Base-by-base conservation (phyloP, 1,284 basidiomycete species). In the Phylloporus sp. region DNA sequence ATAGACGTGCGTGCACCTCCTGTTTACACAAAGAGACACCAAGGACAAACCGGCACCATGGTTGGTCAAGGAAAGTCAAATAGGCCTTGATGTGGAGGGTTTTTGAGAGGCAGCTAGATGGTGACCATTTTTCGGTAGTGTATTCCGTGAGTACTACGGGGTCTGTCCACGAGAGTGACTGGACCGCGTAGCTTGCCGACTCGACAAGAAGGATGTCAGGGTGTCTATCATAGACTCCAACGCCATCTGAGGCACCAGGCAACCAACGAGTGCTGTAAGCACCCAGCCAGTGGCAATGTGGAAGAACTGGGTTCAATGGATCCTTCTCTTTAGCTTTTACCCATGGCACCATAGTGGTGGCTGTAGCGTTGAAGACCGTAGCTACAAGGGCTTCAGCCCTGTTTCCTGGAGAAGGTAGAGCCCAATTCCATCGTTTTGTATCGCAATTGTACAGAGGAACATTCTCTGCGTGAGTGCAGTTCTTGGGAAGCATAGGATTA, bases 31-130 rank as follows among this genome's bases (percentile, higher is more conserved):
- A n/a, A n/a, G n/a, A n/a, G n/a, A 47, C 5, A 23, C 45, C 17
- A 23, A 47, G 45, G 19, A 47, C 15, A 8, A 47, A 47, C 20
- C 45, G 15, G 17, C 45, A 4, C 45, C 45, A 47, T 5, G 45
- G 58, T 45, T 60, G 58, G 35, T 60, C 25, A n/a, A n/a, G n/a
- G n/a, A n/a, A n/a, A n/a, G n/a, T n/a, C n/a, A n/a, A n/a, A n/a
- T n/a, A n/a, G n/a, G 58, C 58, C 27, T 60, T 60, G 7, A 41
- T 60, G 41, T 60, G 58, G 19, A 60, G 58, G 19, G 58, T 60
- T 19, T 60, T n/a, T n/a, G 35, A 1, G 12, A 35, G 35, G 3
- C 35, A 35, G 20, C 32, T 35, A n/a, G 56, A 58, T 20, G 5
- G 56, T 7, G 57, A 14, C 57, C 56, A 58, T 39, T 58, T 58